Conservation (phyloP, 164 flowering plant genomes). For the Aristolochia contorta region DNA sequence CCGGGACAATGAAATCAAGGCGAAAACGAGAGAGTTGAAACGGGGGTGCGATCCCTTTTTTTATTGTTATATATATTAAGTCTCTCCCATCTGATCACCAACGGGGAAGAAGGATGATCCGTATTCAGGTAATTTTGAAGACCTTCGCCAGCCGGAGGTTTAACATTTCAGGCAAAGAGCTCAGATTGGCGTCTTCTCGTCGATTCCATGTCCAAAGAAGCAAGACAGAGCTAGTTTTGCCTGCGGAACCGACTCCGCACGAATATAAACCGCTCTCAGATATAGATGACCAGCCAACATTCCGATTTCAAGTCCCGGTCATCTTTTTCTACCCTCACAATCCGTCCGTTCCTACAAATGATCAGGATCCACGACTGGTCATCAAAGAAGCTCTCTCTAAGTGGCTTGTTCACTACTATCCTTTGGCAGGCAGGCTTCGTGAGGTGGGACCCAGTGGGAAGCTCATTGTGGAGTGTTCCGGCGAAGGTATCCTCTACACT, state of each 20-base stretch:
- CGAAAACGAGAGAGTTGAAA: no score
- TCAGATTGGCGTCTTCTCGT: not conserved
- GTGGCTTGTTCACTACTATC: conserved; percentile 28
- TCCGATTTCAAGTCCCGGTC: conserved; percentile 19
- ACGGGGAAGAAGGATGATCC: no score
- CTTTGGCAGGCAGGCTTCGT: conserved; percentile 21
- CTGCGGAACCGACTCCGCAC: conserved; percentile 22
- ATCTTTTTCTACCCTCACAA: conserved; percentile 11
- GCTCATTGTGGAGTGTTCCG: conserved; percentile 18
- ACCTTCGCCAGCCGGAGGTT: no score
- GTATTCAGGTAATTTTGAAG: no score
- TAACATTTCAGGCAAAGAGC: no score
- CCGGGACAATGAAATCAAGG: no score
- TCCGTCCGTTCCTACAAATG: not conserved
- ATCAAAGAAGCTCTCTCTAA: conserved; percentile 15
- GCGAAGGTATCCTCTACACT: conserved; percentile 18
- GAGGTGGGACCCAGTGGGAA: conserved; percentile 10
- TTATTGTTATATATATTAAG: no score
- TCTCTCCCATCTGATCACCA: no score
- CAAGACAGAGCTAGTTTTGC: conserved; percentile 9
- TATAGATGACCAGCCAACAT: conserved; percentile 24
- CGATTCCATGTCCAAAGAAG: not conserved
- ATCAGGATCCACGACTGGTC: conserved; percentile 11
- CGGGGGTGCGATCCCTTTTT: no score
- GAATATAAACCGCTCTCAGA: conserved; percentile 23